Percentiles rank a stretch among this genome's conserved stretches.
Evolutionary conservation across 1,284 basidiomycete species (phyloP).

Genomic region (Apiotrichum gamsii): DNA sequence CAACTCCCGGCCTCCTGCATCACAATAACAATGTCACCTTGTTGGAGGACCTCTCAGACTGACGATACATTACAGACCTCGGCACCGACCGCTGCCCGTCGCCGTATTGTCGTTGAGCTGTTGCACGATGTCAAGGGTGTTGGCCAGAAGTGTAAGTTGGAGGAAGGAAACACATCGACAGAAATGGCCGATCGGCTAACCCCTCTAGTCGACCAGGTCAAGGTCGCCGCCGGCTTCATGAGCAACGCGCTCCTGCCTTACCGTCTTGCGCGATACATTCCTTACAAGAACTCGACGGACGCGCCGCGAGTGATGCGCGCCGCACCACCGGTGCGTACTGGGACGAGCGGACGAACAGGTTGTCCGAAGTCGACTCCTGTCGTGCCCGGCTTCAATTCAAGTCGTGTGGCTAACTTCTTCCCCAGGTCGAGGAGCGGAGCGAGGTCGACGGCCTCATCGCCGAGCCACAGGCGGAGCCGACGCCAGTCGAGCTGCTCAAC

Average conservation of each 20-base stretch:
- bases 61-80: conserved; percentile 20
- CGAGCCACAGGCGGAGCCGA: conserved; percentile 7
- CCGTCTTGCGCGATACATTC: conserved; percentile 29
- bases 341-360: too few relatives aligned
- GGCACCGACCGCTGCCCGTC: not conserved
- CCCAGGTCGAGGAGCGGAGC: too few relatives aligned
- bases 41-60: conserved; percentile 5
- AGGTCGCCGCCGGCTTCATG: conserved; percentile 32
- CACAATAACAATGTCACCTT: too few relatives aligned
- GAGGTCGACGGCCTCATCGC: too few relatives aligned
- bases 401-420: too few relatives aligned
- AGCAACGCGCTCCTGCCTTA: conserved; percentile 32
- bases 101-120: conserved; percentile 32
- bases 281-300: conserved; percentile 17
- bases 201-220: conserved; percentile 44
- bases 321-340: not conserved
- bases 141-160: conserved; percentile 21
- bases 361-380: too few relatives aligned
- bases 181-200: conserved; percentile 27
- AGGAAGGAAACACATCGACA: too few relatives aligned
- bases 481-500: conserved; percentile 21
- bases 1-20: too few relatives aligned
- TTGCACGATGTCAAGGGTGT: conserved; percentile 30
- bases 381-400: too few relatives aligned
- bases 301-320: not conserved